Conservation (phyloP, 306 rosid species). For the Cercis canadensis region DNA sequence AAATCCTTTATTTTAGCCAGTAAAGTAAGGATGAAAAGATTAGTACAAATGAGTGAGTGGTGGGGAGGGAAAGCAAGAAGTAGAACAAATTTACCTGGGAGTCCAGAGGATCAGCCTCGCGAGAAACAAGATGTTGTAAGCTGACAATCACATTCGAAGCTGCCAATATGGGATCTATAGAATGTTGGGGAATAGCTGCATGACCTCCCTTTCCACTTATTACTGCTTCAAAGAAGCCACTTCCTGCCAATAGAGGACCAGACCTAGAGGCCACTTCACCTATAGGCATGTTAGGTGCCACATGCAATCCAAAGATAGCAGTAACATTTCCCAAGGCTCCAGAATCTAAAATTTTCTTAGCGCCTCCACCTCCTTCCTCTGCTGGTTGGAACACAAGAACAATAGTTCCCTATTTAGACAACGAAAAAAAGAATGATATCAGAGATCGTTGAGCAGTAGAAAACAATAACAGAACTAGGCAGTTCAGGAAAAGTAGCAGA, state of each 20-base stretch:
- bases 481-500: slow-evolving; percentile 14
- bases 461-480: slow-evolving; percentile 24
- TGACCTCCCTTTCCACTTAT: slow-evolving; percentile 90
- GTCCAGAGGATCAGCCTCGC: slow-evolving; percentile 90
- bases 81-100: slow-evolving; percentile 58
- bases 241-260: slow-evolving; percentile 75
- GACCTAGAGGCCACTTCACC: slow-evolving; percentile 67
- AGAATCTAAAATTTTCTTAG: slow-evolving; percentile 60
- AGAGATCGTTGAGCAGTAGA: slow-evolving; percentile 16
- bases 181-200: slow-evolving; percentile 87
- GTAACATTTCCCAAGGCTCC: slow-evolving; percentile 73
- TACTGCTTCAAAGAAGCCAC: slow-evolving; percentile 80
- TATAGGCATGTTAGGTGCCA: slow-evolving; percentile 46
- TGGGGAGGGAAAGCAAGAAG: slow-evolving; percentile 18
- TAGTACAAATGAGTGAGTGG: too few species aligned
- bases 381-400: slow-evolving; percentile 97
- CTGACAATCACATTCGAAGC: slow-evolving; percentile 83
- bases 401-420: slow-evolving; percentile 70
- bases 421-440: slow-evolving; percentile 13
- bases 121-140: slow-evolving; percentile 86
- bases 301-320: slow-evolving; percentile 85
- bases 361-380: slow-evolving; percentile 92
- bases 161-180: slow-evolving; percentile 86
- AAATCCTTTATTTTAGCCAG: neutral
- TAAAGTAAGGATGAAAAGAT: neutral